phyloP scores from a whole-genome alignment of 495 filamentous ascomycete species.

The Penicillium verhagenii region DNA sequence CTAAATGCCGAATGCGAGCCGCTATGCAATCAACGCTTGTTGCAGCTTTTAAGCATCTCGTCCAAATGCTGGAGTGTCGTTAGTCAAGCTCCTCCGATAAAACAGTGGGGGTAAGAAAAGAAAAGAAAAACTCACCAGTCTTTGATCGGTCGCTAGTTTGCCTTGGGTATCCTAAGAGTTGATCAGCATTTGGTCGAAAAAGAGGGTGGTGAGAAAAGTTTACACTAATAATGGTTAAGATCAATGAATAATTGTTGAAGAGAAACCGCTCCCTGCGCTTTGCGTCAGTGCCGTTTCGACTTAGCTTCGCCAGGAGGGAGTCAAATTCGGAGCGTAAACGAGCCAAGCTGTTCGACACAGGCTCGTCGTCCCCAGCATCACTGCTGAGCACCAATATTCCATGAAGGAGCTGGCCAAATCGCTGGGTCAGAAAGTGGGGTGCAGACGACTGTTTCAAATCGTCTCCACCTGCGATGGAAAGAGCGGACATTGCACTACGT shows the following conservation, averaged over 20 bases:
- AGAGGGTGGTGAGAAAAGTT: slow-evolving; percentile 10
- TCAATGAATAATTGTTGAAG: slow-evolving; percentile 89
- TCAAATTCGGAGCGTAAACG: slow-evolving; percentile 78
- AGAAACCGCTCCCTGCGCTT: slow-evolving; percentile 84
- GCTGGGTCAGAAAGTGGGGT: slow-evolving; percentile 86
- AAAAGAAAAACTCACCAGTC: slow-evolving; percentile 39
- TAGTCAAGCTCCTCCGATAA: neutral
- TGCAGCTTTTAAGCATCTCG: slow-evolving; percentile 45
- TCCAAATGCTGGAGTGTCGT: slow-evolving; percentile 34
- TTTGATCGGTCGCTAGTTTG: slow-evolving; percentile 73
- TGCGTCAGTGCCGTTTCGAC: slow-evolving; percentile 66
- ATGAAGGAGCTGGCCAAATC: slow-evolving; percentile 86
- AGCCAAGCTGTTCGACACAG: slow-evolving; percentile 74
- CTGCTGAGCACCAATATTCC: slow-evolving; percentile 77
- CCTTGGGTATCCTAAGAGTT: slow-evolving; percentile 62
- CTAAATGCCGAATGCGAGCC: neutral
- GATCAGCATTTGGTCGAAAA: slow-evolving; percentile 20
- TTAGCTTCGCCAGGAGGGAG: slow-evolving; percentile 66
- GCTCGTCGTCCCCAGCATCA: slow-evolving; percentile 91
- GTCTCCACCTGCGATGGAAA: slow-evolving; percentile 57
- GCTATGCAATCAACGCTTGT: slow-evolving; percentile 30
- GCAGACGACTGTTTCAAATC: slow-evolving; percentile 72
- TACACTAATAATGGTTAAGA: slow-evolving; percentile 84
- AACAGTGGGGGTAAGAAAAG: neutral
- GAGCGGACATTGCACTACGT: slow-evolving; percentile 50